Conservation (phyloP, 177 flowering plant species). For the Vitis hybrid region DNA sequence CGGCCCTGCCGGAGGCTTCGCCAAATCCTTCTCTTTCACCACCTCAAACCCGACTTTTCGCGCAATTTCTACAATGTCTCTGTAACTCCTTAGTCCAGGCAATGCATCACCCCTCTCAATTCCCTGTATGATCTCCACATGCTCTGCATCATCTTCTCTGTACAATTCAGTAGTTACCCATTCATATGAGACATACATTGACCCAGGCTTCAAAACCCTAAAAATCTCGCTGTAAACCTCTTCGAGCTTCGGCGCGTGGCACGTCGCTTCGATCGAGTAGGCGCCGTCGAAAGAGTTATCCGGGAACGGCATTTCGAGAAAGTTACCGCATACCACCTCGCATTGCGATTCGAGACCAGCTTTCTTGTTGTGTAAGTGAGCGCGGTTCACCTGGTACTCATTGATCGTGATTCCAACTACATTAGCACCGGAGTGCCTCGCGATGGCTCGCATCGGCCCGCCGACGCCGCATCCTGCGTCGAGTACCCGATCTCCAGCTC, state of each 20-base stretch:
- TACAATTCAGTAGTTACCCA: conserved; percentile 86
- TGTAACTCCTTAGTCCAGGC: conserved; percentile 73
- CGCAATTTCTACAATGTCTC: conserved; percentile 63
- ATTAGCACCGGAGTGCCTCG: conserved; percentile 65
- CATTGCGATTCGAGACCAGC: conserved; percentile 75
- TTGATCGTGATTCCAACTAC: conserved; percentile 94
- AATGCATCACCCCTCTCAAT: conserved; percentile 89
- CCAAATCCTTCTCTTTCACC: conserved; percentile 78
- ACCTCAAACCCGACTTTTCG: conserved; percentile 86
- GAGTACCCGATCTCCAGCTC: conserved; percentile 53
- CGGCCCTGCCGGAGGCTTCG: conserved; percentile 72
- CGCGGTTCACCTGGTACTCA: conserved; percentile 86
- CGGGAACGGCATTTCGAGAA: conserved; percentile 73
- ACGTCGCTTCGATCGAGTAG: conserved; percentile 91
- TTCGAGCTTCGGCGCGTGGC: conserved; percentile 88
- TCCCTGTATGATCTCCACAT: conserved; percentile 76
- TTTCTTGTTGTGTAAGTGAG: conserved; percentile 70
- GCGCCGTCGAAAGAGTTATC: conserved; percentile 80
- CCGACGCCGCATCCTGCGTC: conserved; percentile 97
- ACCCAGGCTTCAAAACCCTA: conserved; percentile 83
- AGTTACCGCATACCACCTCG: conserved; percentile 89
- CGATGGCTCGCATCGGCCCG: conserved; percentile 95
- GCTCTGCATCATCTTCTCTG: conserved; percentile 49
- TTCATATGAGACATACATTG: conserved; percentile 80
- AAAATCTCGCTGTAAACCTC: conserved; percentile 83